Evolutionary conservation across 2,329 filamentous ascomycete genomes (phyloP), one percentile per base, ranked within the genome.

Genomic region (Fusarium miscanthi): DNA sequence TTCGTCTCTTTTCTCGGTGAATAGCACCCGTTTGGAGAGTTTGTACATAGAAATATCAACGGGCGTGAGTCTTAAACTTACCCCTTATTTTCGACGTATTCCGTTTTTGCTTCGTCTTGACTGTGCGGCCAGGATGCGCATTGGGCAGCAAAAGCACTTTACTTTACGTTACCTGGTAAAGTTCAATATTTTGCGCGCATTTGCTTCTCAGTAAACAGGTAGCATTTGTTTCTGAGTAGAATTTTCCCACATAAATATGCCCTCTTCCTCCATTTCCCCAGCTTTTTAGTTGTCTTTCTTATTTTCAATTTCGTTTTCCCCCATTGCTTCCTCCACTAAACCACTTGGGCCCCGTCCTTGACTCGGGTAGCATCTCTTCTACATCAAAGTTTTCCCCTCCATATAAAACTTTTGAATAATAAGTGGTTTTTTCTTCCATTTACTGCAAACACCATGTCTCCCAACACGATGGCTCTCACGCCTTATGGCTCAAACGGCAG

Each of bases 401-500:
- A 13, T 69, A 57, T 33, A 51, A 40, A 51, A 59, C 21, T 46
- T 49, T 54, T 33, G 21, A 30, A 38, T n/a, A 43, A 45, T 30
- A 41, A 59, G 40, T 63, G 46, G 35, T 62, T 51, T 31, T 65
- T 74, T 60, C 21, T 62, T 74, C 30, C 52, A 27, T 57, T 58
- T 49, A 62, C 60, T 61, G 58, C 63, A 66, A 61, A 70, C 70
- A 77, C 62, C 43, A 80, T 79, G 75, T 64, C 64, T 65, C 71
- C 71, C 46, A 74, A 72, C 59, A 72, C 71, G 57, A 75, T 80
- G 69, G 77, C 77, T 67, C 76, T 78, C 66, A 77, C 74, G 43
- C 77, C 82, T 63, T 82, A 83, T 63, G 79, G 81, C 77, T 79
- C 81, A 53, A 68, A 61, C 70, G 76, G 75, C 62, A 74, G 78